Percentiles rank a stretch among this genome's conserved stretches.
phyloP scores from a whole-genome alignment of 2,329 filamentous ascomycete genomes.

The Aspergillus sojae region DNA sequence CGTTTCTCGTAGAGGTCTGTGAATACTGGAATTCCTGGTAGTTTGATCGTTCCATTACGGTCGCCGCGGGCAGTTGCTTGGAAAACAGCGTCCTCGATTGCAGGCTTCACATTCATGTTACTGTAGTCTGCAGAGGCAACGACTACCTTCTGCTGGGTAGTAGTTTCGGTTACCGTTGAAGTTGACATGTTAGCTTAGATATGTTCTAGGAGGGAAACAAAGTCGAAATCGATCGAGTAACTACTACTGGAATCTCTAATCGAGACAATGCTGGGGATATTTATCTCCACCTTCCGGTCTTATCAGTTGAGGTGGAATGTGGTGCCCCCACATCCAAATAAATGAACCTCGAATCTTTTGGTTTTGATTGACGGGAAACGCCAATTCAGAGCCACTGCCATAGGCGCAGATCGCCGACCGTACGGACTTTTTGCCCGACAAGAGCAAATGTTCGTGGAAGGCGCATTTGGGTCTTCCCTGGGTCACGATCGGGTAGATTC shows the following conservation, averaged over 20 bases:
- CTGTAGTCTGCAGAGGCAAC: slow-evolving; percentile 14
- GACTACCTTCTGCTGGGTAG: slow-evolving; percentile 12
- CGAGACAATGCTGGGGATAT: not conserved
- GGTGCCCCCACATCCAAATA: not conserved
- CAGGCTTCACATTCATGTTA: slow-evolving; percentile 18
- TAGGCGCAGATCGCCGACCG: slow-evolving; percentile 16
- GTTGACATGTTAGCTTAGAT: slow-evolving; percentile 13
- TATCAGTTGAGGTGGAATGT: not conserved
- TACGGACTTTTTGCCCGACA: not conserved
- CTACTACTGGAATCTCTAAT: not conserved
- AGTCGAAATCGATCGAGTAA: not conserved
- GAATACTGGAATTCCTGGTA: slow-evolving; percentile 43
- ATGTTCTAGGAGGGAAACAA: not conserved
- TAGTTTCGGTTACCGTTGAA: slow-evolving; percentile 12
- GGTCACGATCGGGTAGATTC: not conserved
- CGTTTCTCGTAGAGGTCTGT: slow-evolving; percentile 48
- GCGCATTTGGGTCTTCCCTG: not conserved
- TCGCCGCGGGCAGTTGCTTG: slow-evolving; percentile 41
- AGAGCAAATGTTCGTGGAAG: not conserved
- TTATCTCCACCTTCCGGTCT: not conserved
- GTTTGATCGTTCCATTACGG: slow-evolving; percentile 38
- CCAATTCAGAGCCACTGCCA: not conserved
- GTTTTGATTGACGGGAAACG: not conserved
- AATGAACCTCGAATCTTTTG: not conserved
- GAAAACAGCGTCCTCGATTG: slow-evolving; percentile 32